Evolutionary conservation across 257 asterid genomes (phyloP), one percentile per base, ranked within the genome.

Genomic region (Jacaranda mimosifolia): DNA sequence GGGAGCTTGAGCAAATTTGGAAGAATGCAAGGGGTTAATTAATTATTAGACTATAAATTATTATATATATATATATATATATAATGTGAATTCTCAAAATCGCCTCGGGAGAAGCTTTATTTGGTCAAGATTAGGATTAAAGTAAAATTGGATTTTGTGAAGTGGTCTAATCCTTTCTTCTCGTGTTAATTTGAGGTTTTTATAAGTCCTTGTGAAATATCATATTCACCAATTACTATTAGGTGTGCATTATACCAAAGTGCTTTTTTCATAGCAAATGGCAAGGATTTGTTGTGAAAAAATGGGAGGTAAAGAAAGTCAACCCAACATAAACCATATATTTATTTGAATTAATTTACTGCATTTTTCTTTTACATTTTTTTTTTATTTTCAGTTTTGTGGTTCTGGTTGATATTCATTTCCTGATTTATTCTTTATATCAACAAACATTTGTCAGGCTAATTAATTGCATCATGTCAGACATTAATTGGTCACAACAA

Each of bases 1-100:
- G 87, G 74, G 99, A 96, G 75, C 98, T 96, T 0, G 99, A 96
- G 67, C 82, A 73, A 14, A 96, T 96, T 52, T 96, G 99, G 99
- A 75, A 39, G 10, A 86, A 85, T 58, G 85, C 97, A 36, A 84
- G 78, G 9, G 35, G 14, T 18, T 64, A 26, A 19, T 45, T 46
- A 48, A n/a, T 55, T 18, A 71, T 42, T 53, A 19, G 21, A 58
- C 11, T 63, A 6, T 18, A 12, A 5, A 63, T 75, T 36, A 36
- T 52, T 12, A 49, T 53, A 45, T 21, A 26, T 1, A 3, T 18
- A 63, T 55, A 15, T 55, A 55, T 48, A 74, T 46, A 62, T 1
- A 42, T 43, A 49, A 18, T 75, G 79, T 63, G 63, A 74, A 74
- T 74, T 74, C 36, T 48, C 48, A 45, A 46, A 7, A 17, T 14